These are phyloP conservation scores for Pholiota microspora DNA, from an alignment of 768 basidiomycete genomes.

Conservation along the genomic window DNA sequence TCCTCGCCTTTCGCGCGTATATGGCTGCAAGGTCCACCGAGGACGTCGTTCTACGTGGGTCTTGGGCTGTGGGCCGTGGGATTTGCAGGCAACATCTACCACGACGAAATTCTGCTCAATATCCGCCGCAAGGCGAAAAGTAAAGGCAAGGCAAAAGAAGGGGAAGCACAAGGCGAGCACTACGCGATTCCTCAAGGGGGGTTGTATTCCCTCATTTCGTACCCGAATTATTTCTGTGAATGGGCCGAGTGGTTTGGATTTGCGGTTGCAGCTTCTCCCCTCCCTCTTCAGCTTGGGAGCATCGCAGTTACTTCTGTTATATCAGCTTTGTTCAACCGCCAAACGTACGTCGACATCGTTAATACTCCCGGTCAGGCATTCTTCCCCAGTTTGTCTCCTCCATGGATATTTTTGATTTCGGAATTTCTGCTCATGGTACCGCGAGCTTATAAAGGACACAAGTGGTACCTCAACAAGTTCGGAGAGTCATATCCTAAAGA, in stretches of 20 bases:
- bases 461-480: conserved; percentile 83
- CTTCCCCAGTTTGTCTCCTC: conserved; percentile 54
- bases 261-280: conserved; percentile 68
- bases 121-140: conserved; percentile 66
- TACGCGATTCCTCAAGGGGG: conserved; percentile 82
- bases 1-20: conserved; percentile 51
- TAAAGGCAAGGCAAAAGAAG: conserved; percentile 29
- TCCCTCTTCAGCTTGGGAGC: conserved; percentile 30
- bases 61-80: conserved; percentile 69
- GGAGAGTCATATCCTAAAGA: conserved; percentile 72
- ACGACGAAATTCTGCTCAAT: conserved; percentile 87
- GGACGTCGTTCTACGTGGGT: conserved; percentile 59
- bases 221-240: conserved; percentile 93
- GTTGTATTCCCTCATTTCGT: conserved; percentile 77
- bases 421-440: conserved; percentile 82
- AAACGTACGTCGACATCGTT: conserved; percentile 16
- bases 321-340: conserved; percentile 17
- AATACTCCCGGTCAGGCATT: conserved; percentile 31
- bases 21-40: conserved; percentile 35
- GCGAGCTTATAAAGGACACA: conserved; percentile 76
- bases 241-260: conserved; percentile 95
- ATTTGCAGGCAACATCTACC: conserved; percentile 75
- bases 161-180: conserved; percentile 36
- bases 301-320: conserved; percentile 18
- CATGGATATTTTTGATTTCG: conserved; percentile 74